Evolutionary conservation across 257 asterid genomes (phyloP).

Genomic region (Eustoma russellianum): DNA sequence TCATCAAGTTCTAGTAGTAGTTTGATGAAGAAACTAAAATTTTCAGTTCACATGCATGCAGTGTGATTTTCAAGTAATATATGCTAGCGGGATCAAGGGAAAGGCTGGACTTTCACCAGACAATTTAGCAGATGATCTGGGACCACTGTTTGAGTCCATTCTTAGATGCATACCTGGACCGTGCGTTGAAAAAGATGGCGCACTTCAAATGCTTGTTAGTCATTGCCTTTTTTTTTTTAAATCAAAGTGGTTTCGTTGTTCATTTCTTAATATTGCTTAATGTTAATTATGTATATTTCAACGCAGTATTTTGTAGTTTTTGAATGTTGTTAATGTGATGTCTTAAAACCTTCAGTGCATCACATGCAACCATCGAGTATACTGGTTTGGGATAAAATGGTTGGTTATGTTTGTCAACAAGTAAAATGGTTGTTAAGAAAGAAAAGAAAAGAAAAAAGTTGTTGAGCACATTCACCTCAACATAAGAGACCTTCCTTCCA

Average conservation of each 20-base stretch:
- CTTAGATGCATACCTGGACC: conserved; percentile 98
- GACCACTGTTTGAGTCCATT: conserved; percentile 88
- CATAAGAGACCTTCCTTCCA: too few species aligned
- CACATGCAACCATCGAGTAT: too few species aligned
- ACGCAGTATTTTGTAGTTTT: neutral
- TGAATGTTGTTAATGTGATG: neutral
- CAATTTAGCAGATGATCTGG: conserved; percentile 78
- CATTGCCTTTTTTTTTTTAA: neutral
- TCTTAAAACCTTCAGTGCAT: neutral
- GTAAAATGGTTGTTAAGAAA: too few species aligned
- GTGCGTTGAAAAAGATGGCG: conserved; percentile 69
- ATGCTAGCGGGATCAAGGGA: conserved; percentile 96
- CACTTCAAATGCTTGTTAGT: conserved; percentile 98
- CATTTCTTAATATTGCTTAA: neutral
- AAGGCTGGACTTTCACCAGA: conserved; percentile 93
- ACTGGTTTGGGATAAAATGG: too few species aligned
- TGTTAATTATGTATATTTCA: neutral
- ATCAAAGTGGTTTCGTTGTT: conserved; percentile 1
- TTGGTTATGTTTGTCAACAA: too few species aligned
- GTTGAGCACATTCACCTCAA: too few species aligned
- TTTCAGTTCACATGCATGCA: conserved; percentile 23
- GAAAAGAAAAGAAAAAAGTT: too few species aligned
- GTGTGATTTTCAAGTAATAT: conserved; percentile 99
- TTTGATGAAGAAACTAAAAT: neutral
- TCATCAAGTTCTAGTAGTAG: neutral